Evolutionary conservation across 768 basidiomycete species (phyloP), one percentile per base, ranked within the genome.

Genomic region (Epithele typhae): DNA sequence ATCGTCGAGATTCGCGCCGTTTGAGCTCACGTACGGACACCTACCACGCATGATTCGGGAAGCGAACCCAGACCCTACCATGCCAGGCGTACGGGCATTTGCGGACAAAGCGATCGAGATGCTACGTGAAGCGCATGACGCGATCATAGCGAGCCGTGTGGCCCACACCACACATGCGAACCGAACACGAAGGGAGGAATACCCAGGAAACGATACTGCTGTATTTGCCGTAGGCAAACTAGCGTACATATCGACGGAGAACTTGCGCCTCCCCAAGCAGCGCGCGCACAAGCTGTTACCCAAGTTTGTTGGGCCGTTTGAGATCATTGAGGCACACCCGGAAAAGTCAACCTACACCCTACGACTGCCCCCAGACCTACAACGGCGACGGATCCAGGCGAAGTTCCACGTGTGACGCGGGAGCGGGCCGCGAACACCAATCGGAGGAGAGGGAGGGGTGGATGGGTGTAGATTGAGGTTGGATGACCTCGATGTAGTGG

Each of bases 371-470:
- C 24, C 15, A 0, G 67, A 63, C 4, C 44, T 70, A 10, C 25
- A 33, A 30, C 23, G 33, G 4, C 51, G 61, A 3, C 17, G 62
- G 2, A 62, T 73, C 5, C 64, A 69, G 30, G 56, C 58, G 0
- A 64, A 35, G 9, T 75, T 74, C 37, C 70, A 76, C 52, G 61
- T 57, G 27, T n/a, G n/a, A n/a, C n/a, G n/a, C n/a, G n/a, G n/a
- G n/a, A n/a, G n/a, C n/a, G n/a, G n/a, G n/a, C n/a, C n/a, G n/a
- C n/a, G n/a, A n/a, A n/a, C n/a, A n/a, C n/a, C n/a, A n/a, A n/a
- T n/a, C n/a, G n/a, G n/a, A n/a, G n/a, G n/a, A n/a, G n/a, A n/a
- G n/a, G n/a, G n/a, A n/a, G n/a, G n/a, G n/a, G n/a, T n/a, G n/a
- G n/a, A n/a, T n/a, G n/a, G n/a, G n/a, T n/a, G n/a, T n/a, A n/a